phyloP scores from a whole-genome alignment of 768 basidiomycete genomes.

The Lactarius trivialis region DNA sequence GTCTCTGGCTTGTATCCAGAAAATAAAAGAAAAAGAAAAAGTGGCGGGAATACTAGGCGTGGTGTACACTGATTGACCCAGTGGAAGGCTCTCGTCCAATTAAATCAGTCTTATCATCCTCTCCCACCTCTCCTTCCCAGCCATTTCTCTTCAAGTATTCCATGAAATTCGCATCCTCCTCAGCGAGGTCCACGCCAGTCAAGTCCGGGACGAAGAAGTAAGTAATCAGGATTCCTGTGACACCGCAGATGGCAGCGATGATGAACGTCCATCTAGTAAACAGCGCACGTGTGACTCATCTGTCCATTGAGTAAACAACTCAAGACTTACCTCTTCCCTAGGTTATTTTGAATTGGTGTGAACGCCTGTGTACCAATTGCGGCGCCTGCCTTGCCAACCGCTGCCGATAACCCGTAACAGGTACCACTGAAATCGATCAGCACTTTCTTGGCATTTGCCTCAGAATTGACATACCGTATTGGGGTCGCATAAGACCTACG shows the following conservation, averaged over 20 bases:
- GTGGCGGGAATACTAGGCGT: neutral
- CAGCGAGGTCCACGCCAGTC: slow-evolving; percentile 59
- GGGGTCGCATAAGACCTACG: slow-evolving; percentile 56
- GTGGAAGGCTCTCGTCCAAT: neutral
- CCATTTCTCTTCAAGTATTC: slow-evolving; percentile 54
- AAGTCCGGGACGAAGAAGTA: slow-evolving; percentile 65
- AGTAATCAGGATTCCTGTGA: slow-evolving; percentile 55
- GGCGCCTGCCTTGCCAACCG: slow-evolving; percentile 64
- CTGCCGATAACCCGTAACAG: slow-evolving; percentile 63
- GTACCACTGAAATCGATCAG: slow-evolving; percentile 41
- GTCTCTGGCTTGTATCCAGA: too few species aligned
- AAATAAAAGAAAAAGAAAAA: too few species aligned
- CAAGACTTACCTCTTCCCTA: slow-evolving; percentile 52
- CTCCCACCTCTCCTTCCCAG: slow-evolving; percentile 60
- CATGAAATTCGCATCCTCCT: slow-evolving; percentile 59
- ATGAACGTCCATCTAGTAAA: slow-evolving; percentile 59
- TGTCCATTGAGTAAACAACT: neutral
- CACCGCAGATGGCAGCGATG: slow-evolving; percentile 61
- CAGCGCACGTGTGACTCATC: neutral
- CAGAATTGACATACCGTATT: slow-evolving; percentile 40
- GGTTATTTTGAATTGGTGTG: slow-evolving; percentile 58
- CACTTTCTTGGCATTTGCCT: neutral
- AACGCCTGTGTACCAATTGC: slow-evolving; percentile 67
- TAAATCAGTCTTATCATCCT: slow-evolving; percentile 37
- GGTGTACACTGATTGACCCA: neutral